These are phyloP conservation scores for Cladosporium colombiae DNA, from an alignment of 2,329 filamentous ascomycete species.

Conservation along the genomic window DNA sequence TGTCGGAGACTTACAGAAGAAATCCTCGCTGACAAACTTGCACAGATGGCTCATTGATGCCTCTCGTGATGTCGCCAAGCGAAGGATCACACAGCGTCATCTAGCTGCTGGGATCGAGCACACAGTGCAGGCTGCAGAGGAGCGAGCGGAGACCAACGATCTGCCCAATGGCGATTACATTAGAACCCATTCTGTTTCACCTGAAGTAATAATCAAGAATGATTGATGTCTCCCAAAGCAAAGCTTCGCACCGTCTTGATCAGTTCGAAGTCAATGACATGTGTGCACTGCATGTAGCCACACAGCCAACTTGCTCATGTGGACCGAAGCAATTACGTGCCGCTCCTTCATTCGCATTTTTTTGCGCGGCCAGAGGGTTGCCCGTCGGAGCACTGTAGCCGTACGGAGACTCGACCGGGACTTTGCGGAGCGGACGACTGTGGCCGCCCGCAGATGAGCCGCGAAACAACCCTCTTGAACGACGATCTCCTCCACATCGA, in stretches of 20 bases:
- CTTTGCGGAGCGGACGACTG: not conserved
- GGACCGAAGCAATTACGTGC: not conserved
- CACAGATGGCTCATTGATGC: not conserved
- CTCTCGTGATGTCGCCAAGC: slow-evolving; percentile 15
- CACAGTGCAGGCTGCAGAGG: slow-evolving; percentile 1
- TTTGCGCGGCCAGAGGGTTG: not conserved
- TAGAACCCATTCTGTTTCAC: not conserved
- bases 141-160: slow-evolving; percentile 11
- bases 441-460: not conserved
- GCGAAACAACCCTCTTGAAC: not conserved
- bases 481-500: not conserved
- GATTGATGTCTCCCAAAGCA: not conserved
- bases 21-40: not conserved
- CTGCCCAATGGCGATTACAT: slow-evolving; percentile 4
- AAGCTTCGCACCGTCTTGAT: not conserved
- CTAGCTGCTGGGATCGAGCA: slow-evolving; percentile 13
- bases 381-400: not conserved
- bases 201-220: not conserved
- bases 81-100: slow-evolving; percentile 6
- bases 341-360: not conserved
- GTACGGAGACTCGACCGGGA: not conserved
- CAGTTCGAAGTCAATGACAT: not conserved
- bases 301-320: not conserved
- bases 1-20: not conserved
- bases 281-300: not conserved